A percentile compares a stretch with the other conserved stretches of the same genome.
Evolutionary conservation across 768 basidiomycete species (phyloP).

Genomic region (Agaricus sinodeliciosus): DNA sequence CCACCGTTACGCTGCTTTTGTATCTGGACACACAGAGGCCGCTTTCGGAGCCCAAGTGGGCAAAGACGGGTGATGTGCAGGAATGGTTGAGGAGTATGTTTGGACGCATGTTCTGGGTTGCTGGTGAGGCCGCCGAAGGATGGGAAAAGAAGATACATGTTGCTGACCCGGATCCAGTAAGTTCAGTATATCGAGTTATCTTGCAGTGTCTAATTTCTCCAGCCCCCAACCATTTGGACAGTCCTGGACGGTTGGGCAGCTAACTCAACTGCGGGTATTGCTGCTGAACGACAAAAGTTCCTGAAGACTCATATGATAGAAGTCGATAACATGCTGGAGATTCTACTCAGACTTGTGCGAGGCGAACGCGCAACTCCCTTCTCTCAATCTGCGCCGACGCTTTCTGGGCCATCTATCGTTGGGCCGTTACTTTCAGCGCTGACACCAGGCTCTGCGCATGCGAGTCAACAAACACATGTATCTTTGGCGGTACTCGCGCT

Average conservation of each 20-base stretch:
- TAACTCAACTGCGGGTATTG: slow-evolving; percentile 73
- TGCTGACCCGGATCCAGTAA: slow-evolving; percentile 90
- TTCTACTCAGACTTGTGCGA: slow-evolving; percentile 85
- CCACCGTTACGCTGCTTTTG: slow-evolving; percentile 57
- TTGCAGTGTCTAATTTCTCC: slow-evolving; percentile 7
- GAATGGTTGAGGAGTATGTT: slow-evolving; percentile 91
- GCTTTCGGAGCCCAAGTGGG: slow-evolving; percentile 95
- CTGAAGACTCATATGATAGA: slow-evolving; percentile 82
- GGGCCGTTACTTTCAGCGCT: slow-evolving; percentile 70
- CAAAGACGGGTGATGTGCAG: slow-evolving; percentile 88
- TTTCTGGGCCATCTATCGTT: slow-evolving; percentile 55
- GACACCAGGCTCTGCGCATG: slow-evolving; percentile 71
- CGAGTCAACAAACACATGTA: slow-evolving; percentile 88
- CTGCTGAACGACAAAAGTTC: slow-evolving; percentile 80
- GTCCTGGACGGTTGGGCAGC: slow-evolving; percentile 85
- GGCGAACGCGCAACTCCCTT: slow-evolving; percentile 78
- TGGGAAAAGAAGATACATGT: slow-evolving; percentile 95
- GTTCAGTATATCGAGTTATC: slow-evolving; percentile 21
- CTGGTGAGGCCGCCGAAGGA: slow-evolving; percentile 76
- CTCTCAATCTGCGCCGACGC: slow-evolving; percentile 53
- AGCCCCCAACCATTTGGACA: slow-evolving; percentile 91
- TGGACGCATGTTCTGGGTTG: slow-evolving; percentile 82
- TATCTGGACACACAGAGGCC: slow-evolving; percentile 86
- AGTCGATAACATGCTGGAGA: slow-evolving; percentile 86
- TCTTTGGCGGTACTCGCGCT: slow-evolving; percentile 90